Evolutionary conservation across 2,329 filamentous ascomycete genomes (phyloP), one percentile per base, ranked within the genome.

Genomic region (Anisogramma anomala): DNA sequence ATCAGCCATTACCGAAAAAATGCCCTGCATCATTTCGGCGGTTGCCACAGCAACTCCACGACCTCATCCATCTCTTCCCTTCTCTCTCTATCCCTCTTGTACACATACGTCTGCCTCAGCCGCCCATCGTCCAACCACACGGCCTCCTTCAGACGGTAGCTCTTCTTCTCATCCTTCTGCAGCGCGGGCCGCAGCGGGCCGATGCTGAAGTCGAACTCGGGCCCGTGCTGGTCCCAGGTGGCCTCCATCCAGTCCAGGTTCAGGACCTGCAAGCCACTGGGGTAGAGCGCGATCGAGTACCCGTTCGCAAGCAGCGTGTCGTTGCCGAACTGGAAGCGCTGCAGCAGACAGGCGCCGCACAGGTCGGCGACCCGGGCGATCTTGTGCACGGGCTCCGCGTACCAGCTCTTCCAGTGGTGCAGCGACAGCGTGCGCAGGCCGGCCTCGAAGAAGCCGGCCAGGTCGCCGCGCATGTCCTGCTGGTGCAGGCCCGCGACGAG

Each of bases 371-470:
- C 58, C 28, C 61, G 56, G 23, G 68, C 64, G 59, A 76, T 69
- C 42, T 65, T 61, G 34, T 65, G 62, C 31, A 77, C 61, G 36
- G 67, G 68, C 19, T 61, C 62, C 7, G 62, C 51, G 56, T 75
- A 74, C 72, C 74, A 78, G 10, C 66, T 71, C 54, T 76, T 77
- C 73, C 74, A 79, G 59, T 79, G 75, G 53, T 79, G 75, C 6
- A 79, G 58, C 36, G 68, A 75, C 10, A 78, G 57, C 0, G 72
- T 68, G n/a, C 62, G 58, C 18, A 65, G 56, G 1, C 72, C 71
- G 2, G 68, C 66, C 57, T 79, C 75, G 53, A 76, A 79, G 51
- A 78, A 76, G 0, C 75, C 76, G 2, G 69, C 68, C 17, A 67
- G 55, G 45, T 79, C 74, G 25, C 63, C 65, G 26, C 58, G 59